phyloP scores from a whole-genome alignment of 495 filamentous ascomycete species.

The Lentithecium fluviatile region DNA sequence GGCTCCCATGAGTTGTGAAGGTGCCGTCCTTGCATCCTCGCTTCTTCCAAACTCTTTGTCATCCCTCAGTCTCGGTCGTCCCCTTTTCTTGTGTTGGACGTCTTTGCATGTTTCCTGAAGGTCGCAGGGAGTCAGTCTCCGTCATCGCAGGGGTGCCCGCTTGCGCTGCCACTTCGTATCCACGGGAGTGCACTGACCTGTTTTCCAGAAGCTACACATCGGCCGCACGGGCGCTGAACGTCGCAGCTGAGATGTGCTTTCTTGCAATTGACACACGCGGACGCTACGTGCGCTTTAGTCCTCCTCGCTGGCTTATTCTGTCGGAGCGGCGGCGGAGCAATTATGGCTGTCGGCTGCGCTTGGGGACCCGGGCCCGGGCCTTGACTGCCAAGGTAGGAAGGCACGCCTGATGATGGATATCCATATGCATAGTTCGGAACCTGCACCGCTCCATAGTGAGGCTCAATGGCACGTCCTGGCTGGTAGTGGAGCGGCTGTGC shows the following conservation, averaged over 20 bases:
- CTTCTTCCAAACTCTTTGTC: constrained; percentile 54
- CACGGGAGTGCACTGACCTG: constrained; percentile 51
- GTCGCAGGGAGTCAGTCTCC: constrained; percentile 11
- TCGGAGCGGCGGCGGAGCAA: constrained; percentile 27
- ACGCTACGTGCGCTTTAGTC: constrained; percentile 93
- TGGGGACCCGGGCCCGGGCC: constrained; percentile 28
- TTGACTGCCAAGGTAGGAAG: constrained; percentile 28
- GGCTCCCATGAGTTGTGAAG: constrained; percentile 12
- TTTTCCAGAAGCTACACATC: constrained; percentile 64
- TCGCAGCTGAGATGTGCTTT: constrained; percentile 87
- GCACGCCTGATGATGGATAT: constrained; percentile 26
- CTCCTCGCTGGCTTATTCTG: constrained; percentile 66
- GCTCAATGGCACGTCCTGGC: constrained; percentile 19
- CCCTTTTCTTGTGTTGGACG: constrained; percentile 95
- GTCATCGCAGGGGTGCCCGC: background rate
- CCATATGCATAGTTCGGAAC: constrained; percentile 28
- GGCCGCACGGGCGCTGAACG: constrained; percentile 60
- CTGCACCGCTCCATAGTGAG: constrained; percentile 24
- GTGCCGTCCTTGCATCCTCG: constrained; percentile 20
- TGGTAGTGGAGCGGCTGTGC: constrained; percentile 18
- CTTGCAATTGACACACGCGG: constrained; percentile 96
- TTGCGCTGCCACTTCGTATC: too few species aligned
- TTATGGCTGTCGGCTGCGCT: constrained; percentile 36
- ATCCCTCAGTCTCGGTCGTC: constrained; percentile 85
- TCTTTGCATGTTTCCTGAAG: constrained; percentile 80